These are phyloP conservation scores for Mrakia blollopis DNA, from an alignment of 768 basidiomycete genomes.

Conservation along the genomic window DNA sequence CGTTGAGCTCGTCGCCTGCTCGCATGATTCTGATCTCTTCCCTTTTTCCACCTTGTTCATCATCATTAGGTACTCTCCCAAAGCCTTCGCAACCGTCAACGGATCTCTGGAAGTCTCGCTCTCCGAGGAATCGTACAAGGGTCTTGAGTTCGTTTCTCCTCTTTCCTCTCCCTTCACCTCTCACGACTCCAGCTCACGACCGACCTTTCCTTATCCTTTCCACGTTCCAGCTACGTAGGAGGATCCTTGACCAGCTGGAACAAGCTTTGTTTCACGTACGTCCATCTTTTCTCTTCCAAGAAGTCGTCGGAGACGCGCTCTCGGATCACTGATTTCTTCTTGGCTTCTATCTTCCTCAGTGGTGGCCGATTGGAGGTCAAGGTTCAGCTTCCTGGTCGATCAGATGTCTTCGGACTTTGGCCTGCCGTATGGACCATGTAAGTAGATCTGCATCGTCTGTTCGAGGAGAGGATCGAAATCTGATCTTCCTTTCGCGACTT, in stretches of 20 bases:
- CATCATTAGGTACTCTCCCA: constrained; percentile 42
- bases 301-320: background rate
- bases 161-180: background rate
- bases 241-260: constrained; percentile 50
- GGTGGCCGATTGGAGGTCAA: constrained; percentile 71
- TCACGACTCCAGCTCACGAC: background rate
- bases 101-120: constrained; percentile 41
- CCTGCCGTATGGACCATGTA: background rate
- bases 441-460: background rate
- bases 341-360: constrained; percentile 50
- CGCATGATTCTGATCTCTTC: too few relatives aligned
- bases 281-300: background rate
- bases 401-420: constrained; percentile 48
- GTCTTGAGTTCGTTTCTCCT: constrained; percentile 1
- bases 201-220: background rate
- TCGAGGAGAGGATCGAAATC: background rate
- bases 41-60: background rate
- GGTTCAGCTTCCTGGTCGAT: constrained; percentile 62
- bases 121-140: constrained; percentile 25
- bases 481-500: background rate
- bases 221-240: constrained; percentile 49
- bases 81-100: constrained; percentile 43
- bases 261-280: constrained; percentile 66
- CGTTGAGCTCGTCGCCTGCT: too few relatives aligned
- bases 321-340: background rate